Conservation (phyloP, 495 filamentous ascomycete species). For the Annulohypoxylon bovei region DNA sequence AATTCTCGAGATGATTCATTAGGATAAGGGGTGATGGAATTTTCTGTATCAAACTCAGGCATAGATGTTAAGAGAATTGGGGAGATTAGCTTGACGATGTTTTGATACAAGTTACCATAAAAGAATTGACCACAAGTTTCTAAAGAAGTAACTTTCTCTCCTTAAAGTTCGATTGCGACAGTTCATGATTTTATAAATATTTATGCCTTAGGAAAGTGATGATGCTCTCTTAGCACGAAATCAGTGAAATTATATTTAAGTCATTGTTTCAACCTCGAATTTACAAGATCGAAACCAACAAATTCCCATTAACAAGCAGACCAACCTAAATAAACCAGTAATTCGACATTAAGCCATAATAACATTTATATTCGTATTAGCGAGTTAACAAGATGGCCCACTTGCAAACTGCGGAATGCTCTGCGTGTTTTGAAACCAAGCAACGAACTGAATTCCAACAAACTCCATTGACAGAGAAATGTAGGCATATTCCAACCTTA, state of each 20-base stretch:
- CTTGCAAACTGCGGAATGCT: slow-evolving; percentile 30
- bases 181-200: not conserved
- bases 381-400: not conserved
- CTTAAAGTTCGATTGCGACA: not conserved
- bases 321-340: not conserved
- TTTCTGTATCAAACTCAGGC: not conserved
- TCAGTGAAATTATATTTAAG: not conserved
- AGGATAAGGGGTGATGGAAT: too few relatives aligned
- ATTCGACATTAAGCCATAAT: not conserved
- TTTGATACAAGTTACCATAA: not conserved
- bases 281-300: not conserved
- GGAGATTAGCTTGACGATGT: too few relatives aligned
- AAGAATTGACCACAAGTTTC: not conserved
- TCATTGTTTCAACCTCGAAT: not conserved
- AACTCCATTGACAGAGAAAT: slow-evolving; percentile 37
- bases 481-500: slow-evolving; percentile 38
- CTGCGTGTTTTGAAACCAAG: slow-evolving; percentile 47
- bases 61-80: too few relatives aligned
- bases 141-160: not conserved
- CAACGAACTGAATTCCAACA: slow-evolving; percentile 29
- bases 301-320: not conserved
- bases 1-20: too few relatives aligned
- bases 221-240: not conserved
- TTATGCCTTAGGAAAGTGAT: not conserved
- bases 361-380: not conserved